phyloP scores from a whole-genome alignment of 139 green algal species.

The Ettlia oleoabundans region DNA sequence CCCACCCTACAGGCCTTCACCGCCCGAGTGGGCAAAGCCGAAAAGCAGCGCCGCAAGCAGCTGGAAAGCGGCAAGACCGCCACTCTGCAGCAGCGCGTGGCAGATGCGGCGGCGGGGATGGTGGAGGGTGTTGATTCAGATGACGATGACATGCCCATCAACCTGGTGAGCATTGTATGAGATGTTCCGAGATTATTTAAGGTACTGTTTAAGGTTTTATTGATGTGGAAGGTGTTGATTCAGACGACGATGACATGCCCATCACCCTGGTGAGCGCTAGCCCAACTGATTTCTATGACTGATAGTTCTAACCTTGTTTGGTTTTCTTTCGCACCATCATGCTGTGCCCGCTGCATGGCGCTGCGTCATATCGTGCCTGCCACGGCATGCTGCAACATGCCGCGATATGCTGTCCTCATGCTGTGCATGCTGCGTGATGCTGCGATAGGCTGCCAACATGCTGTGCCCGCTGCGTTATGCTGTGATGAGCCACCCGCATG shows the following conservation, averaged over 20 bases:
- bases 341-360: too few relatives aligned
- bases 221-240: background rate
- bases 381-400: too few relatives aligned
- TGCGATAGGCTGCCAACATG: too few relatives aligned
- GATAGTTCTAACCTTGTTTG: too few relatives aligned
- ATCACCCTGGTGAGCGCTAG: too few relatives aligned
- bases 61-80: background rate
- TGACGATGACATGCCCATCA: background rate
- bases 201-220: background rate
- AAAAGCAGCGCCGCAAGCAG: background rate
- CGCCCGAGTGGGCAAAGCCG: background rate
- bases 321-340: too few relatives aligned
- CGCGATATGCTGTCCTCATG: too few relatives aligned
- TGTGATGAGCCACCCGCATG: too few relatives aligned
- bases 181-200: background rate
- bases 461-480: too few relatives aligned
- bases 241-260: background rate
- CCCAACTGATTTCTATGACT: too few relatives aligned
- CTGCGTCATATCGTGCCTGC: too few relatives aligned
- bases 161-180: background rate
- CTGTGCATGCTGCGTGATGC: too few relatives aligned
- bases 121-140: background rate
- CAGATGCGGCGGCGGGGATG: background rate
- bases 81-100: background rate
- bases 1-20: background rate